A percentile compares a stretch with the other conserved stretches of the same genome.
Evolutionary conservation across 2,329 filamentous ascomycete species (phyloP).

Genomic region (Fusarium oligoseptatum): DNA sequence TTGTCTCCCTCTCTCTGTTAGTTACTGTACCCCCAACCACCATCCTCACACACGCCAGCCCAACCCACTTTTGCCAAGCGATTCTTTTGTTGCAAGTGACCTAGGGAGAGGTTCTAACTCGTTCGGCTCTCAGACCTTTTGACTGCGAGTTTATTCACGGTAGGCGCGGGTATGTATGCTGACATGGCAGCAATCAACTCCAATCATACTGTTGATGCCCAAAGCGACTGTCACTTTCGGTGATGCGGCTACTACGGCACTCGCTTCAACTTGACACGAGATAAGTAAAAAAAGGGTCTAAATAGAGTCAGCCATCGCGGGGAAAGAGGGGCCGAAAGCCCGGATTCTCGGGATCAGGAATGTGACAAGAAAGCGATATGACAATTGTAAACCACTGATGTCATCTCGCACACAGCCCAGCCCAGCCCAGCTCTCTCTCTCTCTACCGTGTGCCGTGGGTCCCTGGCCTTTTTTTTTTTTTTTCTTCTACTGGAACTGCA

Average conservation of each 20-base stretch:
- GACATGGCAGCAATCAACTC: background rate
- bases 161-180: background rate
- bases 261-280: background rate
- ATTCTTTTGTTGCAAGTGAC: background rate
- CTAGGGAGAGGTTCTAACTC: background rate
- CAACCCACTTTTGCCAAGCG: background rate
- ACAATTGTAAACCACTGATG: constrained; percentile 13
- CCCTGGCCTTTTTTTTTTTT: background rate
- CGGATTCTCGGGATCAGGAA: constrained; percentile 24
- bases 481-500: background rate
- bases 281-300: background rate
- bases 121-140: background rate
- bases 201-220: background rate
- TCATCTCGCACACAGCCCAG: background rate
- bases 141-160: background rate
- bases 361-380: constrained; percentile 14
- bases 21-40: background rate
- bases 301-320: constrained; percentile 14
- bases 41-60: background rate
- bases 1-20: background rate
- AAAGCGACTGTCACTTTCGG: background rate
- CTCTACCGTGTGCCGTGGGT: background rate
- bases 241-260: background rate
- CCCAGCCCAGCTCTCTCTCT: background rate
- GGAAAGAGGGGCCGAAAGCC: constrained; percentile 32